These are phyloP conservation scores for Corymbia calophylla DNA, from an alignment of 441 rosid genomes.

Conservation along the genomic window DNA sequence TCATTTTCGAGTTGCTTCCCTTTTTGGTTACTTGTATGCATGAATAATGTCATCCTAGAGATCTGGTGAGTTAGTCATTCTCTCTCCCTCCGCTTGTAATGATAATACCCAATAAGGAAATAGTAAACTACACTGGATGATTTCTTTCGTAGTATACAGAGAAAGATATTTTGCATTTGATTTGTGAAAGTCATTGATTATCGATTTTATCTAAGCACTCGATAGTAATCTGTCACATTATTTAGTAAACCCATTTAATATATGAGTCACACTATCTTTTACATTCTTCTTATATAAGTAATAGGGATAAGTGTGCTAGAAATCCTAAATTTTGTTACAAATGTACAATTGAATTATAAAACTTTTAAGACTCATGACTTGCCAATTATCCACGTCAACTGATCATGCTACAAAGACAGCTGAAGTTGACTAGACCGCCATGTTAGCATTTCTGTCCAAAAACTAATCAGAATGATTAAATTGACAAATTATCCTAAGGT, in stretches of 20 bases:
- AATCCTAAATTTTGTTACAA: not conserved
- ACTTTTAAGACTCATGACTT: too few relatives aligned
- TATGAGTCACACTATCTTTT: not conserved
- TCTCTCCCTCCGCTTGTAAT: not conserved
- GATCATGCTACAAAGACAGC: too few relatives aligned
- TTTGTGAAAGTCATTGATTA: not conserved
- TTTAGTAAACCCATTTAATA: not conserved
- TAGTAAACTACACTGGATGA: not conserved
- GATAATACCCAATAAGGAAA: not conserved
- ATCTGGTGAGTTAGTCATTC: not conserved
- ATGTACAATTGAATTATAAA: rapidly evolving
- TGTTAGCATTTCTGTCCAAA: too few relatives aligned
- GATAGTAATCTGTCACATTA: not conserved
- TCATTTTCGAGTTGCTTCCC: not conserved
- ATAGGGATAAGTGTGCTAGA: not conserved
- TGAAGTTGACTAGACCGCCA: too few relatives aligned
- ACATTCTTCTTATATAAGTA: not conserved
- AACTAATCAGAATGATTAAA: too few relatives aligned
- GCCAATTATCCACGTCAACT: too few relatives aligned
- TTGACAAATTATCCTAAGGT: too few relatives aligned
- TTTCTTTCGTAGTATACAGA: not conserved
- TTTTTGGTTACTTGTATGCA: not conserved
- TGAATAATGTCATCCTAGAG: not conserved
- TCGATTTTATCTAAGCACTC: not conserved
- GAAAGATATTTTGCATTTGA: not conserved